Evolutionary conservation across 2,329 filamentous ascomycete species (phyloP).

Genomic region (Pseudohalonectria lignicola): DNA sequence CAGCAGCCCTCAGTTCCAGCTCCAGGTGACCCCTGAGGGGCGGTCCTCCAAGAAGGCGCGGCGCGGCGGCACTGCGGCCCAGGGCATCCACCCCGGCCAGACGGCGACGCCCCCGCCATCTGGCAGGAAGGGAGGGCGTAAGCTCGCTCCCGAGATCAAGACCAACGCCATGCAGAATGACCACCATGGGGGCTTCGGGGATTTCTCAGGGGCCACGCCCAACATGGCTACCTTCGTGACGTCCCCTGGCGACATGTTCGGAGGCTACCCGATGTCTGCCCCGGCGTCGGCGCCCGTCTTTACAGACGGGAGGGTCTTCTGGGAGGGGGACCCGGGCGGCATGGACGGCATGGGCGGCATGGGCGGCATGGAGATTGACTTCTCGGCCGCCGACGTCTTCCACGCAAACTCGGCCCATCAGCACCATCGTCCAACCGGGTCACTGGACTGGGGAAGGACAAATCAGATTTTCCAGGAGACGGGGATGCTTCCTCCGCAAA

Average conservation of each 20-base stretch:
- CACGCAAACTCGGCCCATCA: slow-evolving; percentile 20
- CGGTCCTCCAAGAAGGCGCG: slow-evolving; percentile 29
- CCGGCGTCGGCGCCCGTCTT: slow-evolving; percentile 36
- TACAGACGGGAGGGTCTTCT: slow-evolving; percentile 34
- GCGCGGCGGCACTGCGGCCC: slow-evolving; percentile 21
- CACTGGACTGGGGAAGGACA: slow-evolving; percentile 46
- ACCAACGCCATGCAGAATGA: slow-evolving; percentile 45
- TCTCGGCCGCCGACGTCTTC: slow-evolving; percentile 35
- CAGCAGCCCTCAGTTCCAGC: slow-evolving; percentile 16
- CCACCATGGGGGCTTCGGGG: slow-evolving; percentile 34
- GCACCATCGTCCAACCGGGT: slow-evolving; percentile 37
- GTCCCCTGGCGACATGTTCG: slow-evolving; percentile 42
- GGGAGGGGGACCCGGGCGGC: slow-evolving; percentile 32
- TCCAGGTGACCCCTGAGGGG: slow-evolving; percentile 2
- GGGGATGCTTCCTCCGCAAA: slow-evolving; percentile 19
- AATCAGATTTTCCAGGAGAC: slow-evolving; percentile 44
- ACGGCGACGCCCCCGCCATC: slow-evolving; percentile 51
- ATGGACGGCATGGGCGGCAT: slow-evolving; percentile 20
- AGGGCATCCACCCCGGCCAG: slow-evolving; percentile 22
- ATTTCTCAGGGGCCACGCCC: slow-evolving; percentile 33
- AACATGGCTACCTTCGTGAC: slow-evolving; percentile 36
- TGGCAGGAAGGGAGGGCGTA: slow-evolving; percentile 41
- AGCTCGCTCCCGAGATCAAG: slow-evolving; percentile 37
- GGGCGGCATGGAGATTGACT: slow-evolving; percentile 49
- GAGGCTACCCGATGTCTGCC: slow-evolving; percentile 46